phyloP scores from a whole-genome alignment of 108 stramenopile species.

The Parietichytrium sp. region DNA sequence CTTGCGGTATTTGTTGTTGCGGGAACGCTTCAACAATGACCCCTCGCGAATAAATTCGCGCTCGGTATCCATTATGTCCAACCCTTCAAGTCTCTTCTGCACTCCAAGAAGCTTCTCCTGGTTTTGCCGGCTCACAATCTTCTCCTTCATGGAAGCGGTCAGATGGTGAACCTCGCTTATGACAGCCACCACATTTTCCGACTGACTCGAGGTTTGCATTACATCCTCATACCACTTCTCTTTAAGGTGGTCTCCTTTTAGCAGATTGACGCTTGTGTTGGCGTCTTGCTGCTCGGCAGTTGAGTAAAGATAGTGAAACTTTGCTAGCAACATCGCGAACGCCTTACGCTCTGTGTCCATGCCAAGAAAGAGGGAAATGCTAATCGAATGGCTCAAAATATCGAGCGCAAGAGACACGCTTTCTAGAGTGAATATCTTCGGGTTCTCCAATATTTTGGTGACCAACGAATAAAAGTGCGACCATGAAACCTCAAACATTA shows the following conservation, averaged over 20 bases:
- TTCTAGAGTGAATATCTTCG: not conserved
- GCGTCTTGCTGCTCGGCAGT: not conserved
- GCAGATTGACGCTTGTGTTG: not conserved
- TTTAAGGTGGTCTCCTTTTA: constrained; percentile 36
- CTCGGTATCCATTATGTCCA: not conserved
- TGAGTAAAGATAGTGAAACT: constrained; percentile 10
- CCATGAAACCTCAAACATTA: constrained; percentile 34
- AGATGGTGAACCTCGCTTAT: constrained; percentile 15
- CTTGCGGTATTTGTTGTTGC: constrained; percentile 34
- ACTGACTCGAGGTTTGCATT: not conserved
- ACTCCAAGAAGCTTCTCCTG: not conserved
- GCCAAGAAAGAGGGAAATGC: constrained; percentile 25
- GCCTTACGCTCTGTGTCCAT: constrained; percentile 34
- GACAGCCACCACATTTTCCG: constrained; percentile 1
- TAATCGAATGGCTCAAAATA: not conserved
- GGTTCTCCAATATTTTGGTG: constrained; percentile 27
- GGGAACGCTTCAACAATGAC: not conserved
- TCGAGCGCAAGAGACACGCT: constrained; percentile 16
- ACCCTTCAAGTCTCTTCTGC: constrained; percentile 16
- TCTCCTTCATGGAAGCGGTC: constrained; percentile 12
- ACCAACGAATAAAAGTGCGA: constrained; percentile 31
- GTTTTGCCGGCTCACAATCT: not conserved
- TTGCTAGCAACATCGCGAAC: constrained; percentile 24
- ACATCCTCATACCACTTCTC: constrained; percentile 23
- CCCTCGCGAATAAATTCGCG: constrained; percentile 10